Evolutionary conservation across 306 rosid species (phyloP), one percentile per base, ranked within the genome.

Genomic region (Carpinus viminea): DNA sequence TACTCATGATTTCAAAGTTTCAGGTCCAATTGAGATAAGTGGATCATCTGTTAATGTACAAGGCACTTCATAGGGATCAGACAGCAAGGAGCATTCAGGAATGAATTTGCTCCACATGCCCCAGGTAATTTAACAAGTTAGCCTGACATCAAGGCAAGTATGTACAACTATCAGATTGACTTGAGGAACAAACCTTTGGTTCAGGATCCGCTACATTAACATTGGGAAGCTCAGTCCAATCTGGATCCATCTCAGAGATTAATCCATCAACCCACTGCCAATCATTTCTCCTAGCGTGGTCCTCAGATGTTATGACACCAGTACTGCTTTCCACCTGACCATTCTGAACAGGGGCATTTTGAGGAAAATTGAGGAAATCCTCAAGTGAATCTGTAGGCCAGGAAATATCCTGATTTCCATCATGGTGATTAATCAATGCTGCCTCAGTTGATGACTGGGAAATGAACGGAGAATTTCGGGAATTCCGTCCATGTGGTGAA

Each of bases 211-310:
- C 76, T 52, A 68, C 78, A 76, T 74, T 78, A 76, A 72, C 90
- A 81, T 85, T 77, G 17, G 91, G 90, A 72, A 94, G 90, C 73
- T 89, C 97, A 84, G 65, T 80, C 93, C 94, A 94, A 80, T 84
- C 87, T 57, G 89, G 89, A 73, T 86, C 97, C 83, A 91, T 88
- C 71, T 83, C 88, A 1, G 93, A 80, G 82, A 91, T 94, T 76
- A 89, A 83, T 51, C 81, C 90, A 80, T 87, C 97, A 59, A 85
- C 90, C 98, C 97, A 92, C 77, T 88, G 94, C 83, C 90, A 86
- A 76, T 89, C 90, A 65, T 87, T 45, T 85, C 79, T 86, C 77
- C 83, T 88, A 38, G 81, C 76, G 68, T 79, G 88, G 53, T 86
- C 92, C 16, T 82, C 93, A 1, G 88, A 74, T 48, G 79, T 56